Evolutionary conservation across 441 rosid genomes (phyloP).

Genomic region (Adansonia madagascariensis): DNA sequence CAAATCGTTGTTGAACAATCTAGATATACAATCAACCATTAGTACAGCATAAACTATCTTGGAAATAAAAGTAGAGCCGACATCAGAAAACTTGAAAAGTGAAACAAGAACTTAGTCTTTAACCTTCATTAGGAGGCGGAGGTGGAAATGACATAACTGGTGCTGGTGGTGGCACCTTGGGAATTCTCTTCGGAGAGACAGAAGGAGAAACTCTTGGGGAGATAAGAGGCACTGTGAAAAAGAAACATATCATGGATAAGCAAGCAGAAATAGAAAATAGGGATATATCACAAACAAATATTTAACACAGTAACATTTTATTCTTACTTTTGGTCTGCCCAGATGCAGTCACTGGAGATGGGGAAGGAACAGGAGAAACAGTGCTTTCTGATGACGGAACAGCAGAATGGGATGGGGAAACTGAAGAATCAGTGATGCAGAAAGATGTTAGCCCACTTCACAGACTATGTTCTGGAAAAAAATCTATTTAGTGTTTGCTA

Average conservation of each 20-base stretch:
- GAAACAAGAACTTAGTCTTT: constrained; percentile 17
- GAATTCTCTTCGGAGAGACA: constrained; percentile 50
- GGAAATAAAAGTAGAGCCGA: constrained; percentile 20
- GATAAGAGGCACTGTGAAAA: constrained; percentile 46
- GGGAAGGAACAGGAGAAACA: constrained; percentile 60
- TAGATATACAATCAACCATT: constrained; percentile 39
- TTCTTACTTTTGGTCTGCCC: constrained; percentile 49
- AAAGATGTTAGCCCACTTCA: constrained; percentile 23
- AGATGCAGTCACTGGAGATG: constrained; percentile 49
- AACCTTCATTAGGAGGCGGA: constrained; percentile 96
- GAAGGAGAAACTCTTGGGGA: constrained; percentile 49
- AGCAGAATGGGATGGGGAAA: constrained; percentile 41
- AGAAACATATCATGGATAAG: constrained; percentile 43
- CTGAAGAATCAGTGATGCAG: constrained; percentile 38
- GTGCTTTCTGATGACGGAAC: constrained; percentile 37
- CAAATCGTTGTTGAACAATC: constrained; percentile 82
- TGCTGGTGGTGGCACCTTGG: constrained; percentile 57
- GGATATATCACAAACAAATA: constrained; percentile 14
- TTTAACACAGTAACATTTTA: not conserved
- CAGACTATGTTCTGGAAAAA: constrained; percentile 10
- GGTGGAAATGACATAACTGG: constrained; percentile 72
- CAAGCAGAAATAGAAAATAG: constrained; percentile 16
- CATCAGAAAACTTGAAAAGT: not conserved
- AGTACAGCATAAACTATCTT: not conserved
- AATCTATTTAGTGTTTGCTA: constrained; percentile 18